These are phyloP conservation scores for Kuraishia capsulata DNA, from an alignment of 805 yeast species.

Conservation along the genomic window DNA sequence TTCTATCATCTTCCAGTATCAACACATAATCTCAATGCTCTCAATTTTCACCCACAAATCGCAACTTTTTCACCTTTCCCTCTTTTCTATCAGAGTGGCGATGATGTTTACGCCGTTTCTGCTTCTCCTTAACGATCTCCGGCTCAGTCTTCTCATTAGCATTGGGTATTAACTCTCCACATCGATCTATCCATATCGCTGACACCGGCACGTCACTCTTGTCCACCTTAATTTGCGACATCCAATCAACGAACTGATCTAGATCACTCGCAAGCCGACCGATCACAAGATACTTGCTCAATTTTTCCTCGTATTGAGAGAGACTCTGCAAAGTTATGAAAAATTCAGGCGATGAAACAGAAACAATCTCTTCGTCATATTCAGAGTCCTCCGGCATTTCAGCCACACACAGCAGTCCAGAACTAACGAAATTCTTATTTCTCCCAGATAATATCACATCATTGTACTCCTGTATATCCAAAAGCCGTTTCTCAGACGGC, in stretches of 20 bases:
- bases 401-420: conserved; percentile 11
- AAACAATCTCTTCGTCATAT: conserved; percentile 1
- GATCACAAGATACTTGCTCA: conserved; percentile 11
- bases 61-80: too few species aligned
- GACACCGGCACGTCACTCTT: conserved; percentile 8
- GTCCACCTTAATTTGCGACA: conserved; percentile 9
- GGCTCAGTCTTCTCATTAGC: not conserved
- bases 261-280: conserved; percentile 13
- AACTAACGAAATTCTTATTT: not conserved
- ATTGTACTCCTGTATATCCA: not conserved
- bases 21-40: too few species aligned
- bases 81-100: too few species aligned
- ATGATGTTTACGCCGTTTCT: not conserved
- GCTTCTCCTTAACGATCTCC: too few species aligned
- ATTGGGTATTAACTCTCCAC: conserved; percentile 13
- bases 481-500: not conserved
- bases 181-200: conserved; percentile 12
- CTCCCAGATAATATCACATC: not conserved
- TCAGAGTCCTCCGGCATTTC: conserved; percentile 1
- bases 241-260: conserved; percentile 8
- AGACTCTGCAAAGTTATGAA: conserved; percentile 15
- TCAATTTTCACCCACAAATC: too few species aligned
- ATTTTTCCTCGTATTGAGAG: conserved; percentile 7
- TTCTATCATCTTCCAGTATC: too few species aligned
- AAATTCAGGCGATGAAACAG: conserved; percentile 9